phyloP scores from a whole-genome alignment of 2,329 filamentous ascomycete species.

The Lachnellula suecica region DNA sequence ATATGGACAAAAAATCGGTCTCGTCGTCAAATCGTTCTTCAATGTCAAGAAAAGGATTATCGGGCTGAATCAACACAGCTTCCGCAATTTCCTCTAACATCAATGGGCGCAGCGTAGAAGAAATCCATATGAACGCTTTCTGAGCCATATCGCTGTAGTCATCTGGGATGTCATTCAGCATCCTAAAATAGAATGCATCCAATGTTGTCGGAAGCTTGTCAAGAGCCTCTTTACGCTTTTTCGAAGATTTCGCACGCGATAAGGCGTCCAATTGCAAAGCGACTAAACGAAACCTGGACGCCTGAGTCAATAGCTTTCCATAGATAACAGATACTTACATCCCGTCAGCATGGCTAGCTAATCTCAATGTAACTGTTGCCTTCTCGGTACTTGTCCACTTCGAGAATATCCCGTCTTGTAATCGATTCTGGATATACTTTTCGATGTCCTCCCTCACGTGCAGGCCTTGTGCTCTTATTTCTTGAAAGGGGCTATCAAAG shows the following conservation, averaged over 20 bases:
- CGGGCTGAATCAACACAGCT: background rate
- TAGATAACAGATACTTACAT: slow-evolving; percentile 6
- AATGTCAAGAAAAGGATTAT: background rate
- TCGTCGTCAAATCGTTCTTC: background rate
- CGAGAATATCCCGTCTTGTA: background rate
- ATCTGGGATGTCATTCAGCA: slow-evolving; percentile 2
- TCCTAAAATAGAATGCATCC: slow-evolving; percentile 13
- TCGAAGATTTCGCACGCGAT: background rate
- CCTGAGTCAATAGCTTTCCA: too few relatives aligned
- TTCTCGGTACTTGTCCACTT: background rate
- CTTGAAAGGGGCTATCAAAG: background rate
- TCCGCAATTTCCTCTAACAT: background rate
- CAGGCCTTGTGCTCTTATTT: background rate
- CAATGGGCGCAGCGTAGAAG: slow-evolving; percentile 11
- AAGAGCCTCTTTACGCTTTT: background rate
- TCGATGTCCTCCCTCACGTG: slow-evolving; percentile 4
- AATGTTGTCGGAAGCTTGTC: slow-evolving; percentile 9
- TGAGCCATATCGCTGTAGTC: background rate
- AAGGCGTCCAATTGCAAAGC: slow-evolving; percentile 16
- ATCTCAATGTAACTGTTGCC: background rate
- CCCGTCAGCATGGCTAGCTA: slow-evolving; percentile 5
- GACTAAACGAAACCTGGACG: slow-evolving; percentile 17
- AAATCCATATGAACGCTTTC: slow-evolving; percentile 25
- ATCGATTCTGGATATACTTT: slow-evolving; percentile 3
- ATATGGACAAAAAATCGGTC: background rate